phyloP scores from a whole-genome alignment of 495 filamentous ascomycete species.

The Ascodesmis nigricans region DNA sequence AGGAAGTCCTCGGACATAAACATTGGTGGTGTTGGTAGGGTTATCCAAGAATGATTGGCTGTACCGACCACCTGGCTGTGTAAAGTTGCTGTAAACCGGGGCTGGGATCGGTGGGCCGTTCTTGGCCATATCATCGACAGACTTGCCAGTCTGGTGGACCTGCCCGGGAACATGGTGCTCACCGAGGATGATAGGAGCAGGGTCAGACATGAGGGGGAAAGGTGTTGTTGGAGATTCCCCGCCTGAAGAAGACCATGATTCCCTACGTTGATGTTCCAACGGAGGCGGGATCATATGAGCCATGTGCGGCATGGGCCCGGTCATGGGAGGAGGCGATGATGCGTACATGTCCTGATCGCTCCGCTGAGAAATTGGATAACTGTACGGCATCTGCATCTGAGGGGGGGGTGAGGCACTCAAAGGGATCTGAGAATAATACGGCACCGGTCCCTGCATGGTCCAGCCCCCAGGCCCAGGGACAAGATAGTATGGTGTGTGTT shows the following conservation, averaged over 20 bases:
- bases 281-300: slow-evolving; percentile 9
- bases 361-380: slow-evolving; percentile 11
- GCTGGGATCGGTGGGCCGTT: slow-evolving; percentile 64
- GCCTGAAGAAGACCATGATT: slow-evolving; percentile 20
- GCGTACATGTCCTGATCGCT: slow-evolving; percentile 7
- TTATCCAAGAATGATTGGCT: slow-evolving; percentile 81
- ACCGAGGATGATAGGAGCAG: slow-evolving; percentile 15
- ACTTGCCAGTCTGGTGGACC: slow-evolving; percentile 27
- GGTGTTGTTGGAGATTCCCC: slow-evolving; percentile 15
- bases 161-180: neutral
- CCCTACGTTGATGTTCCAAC: slow-evolving; percentile 18
- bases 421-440: slow-evolving; percentile 8
- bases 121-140: slow-evolving; percentile 47
- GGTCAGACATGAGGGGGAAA: slow-evolving; percentile 8
- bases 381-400: slow-evolving; percentile 15
- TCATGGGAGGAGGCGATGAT: slow-evolving; percentile 13
- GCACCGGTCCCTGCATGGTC: slow-evolving; percentile 26
- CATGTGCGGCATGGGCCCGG: slow-evolving; percentile 1
- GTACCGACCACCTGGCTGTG: slow-evolving; percentile 47
- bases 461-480: slow-evolving; percentile 22
- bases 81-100: slow-evolving; percentile 70
- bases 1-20: slow-evolving; percentile 88
- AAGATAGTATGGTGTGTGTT: slow-evolving; percentile 9
- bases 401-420: slow-evolving; percentile 16
- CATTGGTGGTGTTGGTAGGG: slow-evolving; percentile 67